Percentiles rank a stretch among this genome's conserved stretches.
These are phyloP conservation scores for Phanerochaete sordida DNA, from an alignment of 768 basidiomycete genomes.

Conservation along the genomic window DNA sequence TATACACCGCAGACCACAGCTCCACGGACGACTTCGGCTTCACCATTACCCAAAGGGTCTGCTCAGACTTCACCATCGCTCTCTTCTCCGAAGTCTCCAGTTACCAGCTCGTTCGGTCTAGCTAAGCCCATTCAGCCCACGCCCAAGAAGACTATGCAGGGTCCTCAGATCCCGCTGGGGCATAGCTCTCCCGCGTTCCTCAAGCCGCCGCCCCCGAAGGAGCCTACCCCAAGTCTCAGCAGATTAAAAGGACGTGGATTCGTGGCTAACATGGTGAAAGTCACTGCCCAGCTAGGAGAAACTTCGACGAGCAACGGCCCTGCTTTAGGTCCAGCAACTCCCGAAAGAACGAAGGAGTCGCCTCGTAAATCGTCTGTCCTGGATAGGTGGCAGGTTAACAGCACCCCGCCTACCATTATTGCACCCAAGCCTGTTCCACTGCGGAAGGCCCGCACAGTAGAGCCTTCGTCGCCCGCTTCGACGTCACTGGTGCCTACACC, in stretches of 20 bases:
- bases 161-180: conserved; percentile 41
- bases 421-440: conserved; percentile 37
- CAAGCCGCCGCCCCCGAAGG: conserved; percentile 55
- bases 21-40: background rate
- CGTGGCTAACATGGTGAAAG: conserved; percentile 79
- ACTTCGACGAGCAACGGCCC: conserved; percentile 30
- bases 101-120: conserved; percentile 38
- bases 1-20: background rate
- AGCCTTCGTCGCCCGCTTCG: conserved; percentile 15
- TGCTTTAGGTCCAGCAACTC: background rate
- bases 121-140: conserved; percentile 46
- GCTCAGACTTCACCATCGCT: conserved; percentile 20
- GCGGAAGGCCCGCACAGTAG: conserved; percentile 37
- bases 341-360: conserved; percentile 32
- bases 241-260: conserved; percentile 82
- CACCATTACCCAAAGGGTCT: conserved; percentile 7
- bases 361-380: conserved; percentile 45
- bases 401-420: conserved; percentile 33
- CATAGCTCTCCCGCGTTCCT: conserved; percentile 54
- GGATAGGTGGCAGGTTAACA: conserved; percentile 59
- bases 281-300: conserved; percentile 49
- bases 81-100: conserved; percentile 25
- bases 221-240: conserved; percentile 79
- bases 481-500: conserved; percentile 7
- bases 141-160: conserved; percentile 40